A percentile compares a stretch with the other conserved stretches of the same genome.
Conservation (phyloP, 768 basidiomycete species). For the Pulveroboletus ravenelii region DNA sequence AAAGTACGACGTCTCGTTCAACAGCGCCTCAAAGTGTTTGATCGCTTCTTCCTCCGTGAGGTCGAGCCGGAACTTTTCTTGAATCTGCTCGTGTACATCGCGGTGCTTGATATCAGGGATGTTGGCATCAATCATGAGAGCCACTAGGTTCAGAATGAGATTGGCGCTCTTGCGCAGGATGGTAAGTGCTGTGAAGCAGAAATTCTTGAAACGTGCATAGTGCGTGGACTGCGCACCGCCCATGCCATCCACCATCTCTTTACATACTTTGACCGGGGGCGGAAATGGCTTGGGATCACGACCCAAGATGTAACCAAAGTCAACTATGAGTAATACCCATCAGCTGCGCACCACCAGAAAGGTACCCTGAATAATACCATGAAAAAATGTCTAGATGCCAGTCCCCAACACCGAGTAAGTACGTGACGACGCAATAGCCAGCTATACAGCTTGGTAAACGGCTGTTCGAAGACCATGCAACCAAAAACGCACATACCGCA, state of each 20-base stretch:
- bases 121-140: slow-evolving; percentile 96
- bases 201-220: slow-evolving; percentile 92
- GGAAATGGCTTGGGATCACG: slow-evolving; percentile 97
- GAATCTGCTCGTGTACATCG: slow-evolving; percentile 83
- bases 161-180: slow-evolving; percentile 96
- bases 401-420: slow-evolving; percentile 93
- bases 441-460: slow-evolving; percentile 46
- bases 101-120: slow-evolving; percentile 96
- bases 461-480: not conserved
- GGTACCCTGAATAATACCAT: slow-evolving; percentile 51
- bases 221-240: slow-evolving; percentile 96
- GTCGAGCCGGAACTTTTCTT: slow-evolving; percentile 94
- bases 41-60: slow-evolving; percentile 96
- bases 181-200: slow-evolving; percentile 97
- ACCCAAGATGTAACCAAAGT: slow-evolving; percentile 97
- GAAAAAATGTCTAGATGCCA: slow-evolving; percentile 98
- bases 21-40: slow-evolving; percentile 88
- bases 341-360: not conserved
- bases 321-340: slow-evolving; percentile 51
- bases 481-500: slow-evolving; percentile 62
- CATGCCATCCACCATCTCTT: slow-evolving; percentile 99
- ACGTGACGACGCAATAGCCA: slow-evolving; percentile 97
- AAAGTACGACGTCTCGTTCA: slow-evolving; percentile 94
- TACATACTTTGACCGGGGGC: slow-evolving; percentile 96
- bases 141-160: slow-evolving; percentile 92